These are phyloP conservation scores for Calonectria montana DNA, from an alignment of 2,329 filamentous ascomycete genomes.

Conservation along the genomic window DNA sequence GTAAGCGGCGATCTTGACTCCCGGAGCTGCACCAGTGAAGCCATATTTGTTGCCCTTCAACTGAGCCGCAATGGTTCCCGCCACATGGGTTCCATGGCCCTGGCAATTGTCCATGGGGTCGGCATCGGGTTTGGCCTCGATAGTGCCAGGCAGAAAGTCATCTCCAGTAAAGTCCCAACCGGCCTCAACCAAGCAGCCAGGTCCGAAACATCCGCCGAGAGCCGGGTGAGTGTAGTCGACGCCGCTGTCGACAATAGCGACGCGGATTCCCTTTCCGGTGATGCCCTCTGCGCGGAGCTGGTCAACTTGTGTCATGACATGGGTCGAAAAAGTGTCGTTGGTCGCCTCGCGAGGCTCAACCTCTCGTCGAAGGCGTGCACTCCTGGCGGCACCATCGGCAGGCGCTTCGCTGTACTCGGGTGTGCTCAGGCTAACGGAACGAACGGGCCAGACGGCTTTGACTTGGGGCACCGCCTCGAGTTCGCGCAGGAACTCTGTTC, in stretches of 20 bases:
- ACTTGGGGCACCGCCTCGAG: not conserved
- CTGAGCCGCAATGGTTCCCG: conserved; percentile 68
- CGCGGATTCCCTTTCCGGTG: conserved; percentile 59
- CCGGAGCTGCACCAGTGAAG: conserved; percentile 64
- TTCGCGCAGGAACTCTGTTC: not conserved
- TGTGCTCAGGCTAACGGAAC: not conserved
- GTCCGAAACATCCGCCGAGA: conserved; percentile 70
- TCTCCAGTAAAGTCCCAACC: conserved; percentile 68
- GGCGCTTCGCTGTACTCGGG: not conserved
- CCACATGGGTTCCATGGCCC: conserved; percentile 68
- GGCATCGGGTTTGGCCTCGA: conserved; percentile 50
- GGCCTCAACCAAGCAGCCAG: conserved; percentile 64
- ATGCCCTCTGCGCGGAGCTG: conserved; percentile 57
- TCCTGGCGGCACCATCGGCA: not conserved
- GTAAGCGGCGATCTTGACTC: not conserved
- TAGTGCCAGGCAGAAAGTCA: conserved; percentile 24
- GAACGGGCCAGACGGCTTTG: not conserved
- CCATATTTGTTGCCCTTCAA: conserved; percentile 56
- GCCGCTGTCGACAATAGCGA: conserved; percentile 63
- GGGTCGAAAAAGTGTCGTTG: conserved; percentile 30
- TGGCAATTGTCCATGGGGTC: conserved; percentile 62
- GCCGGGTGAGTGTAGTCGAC: conserved; percentile 71
- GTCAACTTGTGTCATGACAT: conserved; percentile 64
- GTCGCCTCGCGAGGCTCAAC: not conserved
- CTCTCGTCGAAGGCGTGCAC: not conserved